A percentile compares a stretch with the other conserved stretches of the same genome.
phyloP scores from a whole-genome alignment of 805 yeast genomes.

The Wickerhamiella spandovensis region DNA sequence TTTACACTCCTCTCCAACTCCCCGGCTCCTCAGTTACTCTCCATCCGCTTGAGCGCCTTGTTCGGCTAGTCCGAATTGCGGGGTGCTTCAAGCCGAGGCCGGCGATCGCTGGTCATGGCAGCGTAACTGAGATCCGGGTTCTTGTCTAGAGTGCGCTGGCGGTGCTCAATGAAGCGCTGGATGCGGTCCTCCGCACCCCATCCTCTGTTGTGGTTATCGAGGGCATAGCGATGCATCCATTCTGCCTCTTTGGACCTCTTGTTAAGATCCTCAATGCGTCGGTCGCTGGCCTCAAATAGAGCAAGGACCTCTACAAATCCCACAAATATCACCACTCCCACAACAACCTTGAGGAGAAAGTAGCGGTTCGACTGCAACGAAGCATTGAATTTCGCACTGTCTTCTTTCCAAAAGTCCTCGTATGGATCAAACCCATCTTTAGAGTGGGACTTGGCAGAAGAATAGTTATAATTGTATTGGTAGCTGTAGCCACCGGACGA shows the following conservation, averaged over 20 bases:
- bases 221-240: slow-evolving; percentile 29
- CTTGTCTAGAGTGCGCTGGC: slow-evolving; percentile 17
- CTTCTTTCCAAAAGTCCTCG: slow-evolving; percentile 17
- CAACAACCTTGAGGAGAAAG: slow-evolving; percentile 33
- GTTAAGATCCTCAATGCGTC: slow-evolving; percentile 11
- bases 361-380: slow-evolving; percentile 27
- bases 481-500: not conserved
- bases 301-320: slow-evolving; percentile 30
- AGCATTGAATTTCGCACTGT: slow-evolving; percentile 26
- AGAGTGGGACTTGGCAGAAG: not conserved
- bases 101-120: not conserved
- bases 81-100: not conserved
- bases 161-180: slow-evolving; percentile 35
- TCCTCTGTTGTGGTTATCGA: slow-evolving; percentile 43
- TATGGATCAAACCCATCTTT: not conserved
- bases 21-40: too few species aligned
- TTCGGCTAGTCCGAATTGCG: not conserved
- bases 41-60: too few species aligned
- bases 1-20: too few species aligned
- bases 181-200: slow-evolving; percentile 37
- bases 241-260: slow-evolving; percentile 19
- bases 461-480: not conserved
- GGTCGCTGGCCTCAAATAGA: slow-evolving; percentile 14
- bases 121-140: slow-evolving; percentile 1
- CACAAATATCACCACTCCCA: slow-evolving; percentile 27